These are phyloP conservation scores for Coniella lustricola DNA, from an alignment of 2,329 filamentous ascomycete species.

Conservation along the genomic window DNA sequence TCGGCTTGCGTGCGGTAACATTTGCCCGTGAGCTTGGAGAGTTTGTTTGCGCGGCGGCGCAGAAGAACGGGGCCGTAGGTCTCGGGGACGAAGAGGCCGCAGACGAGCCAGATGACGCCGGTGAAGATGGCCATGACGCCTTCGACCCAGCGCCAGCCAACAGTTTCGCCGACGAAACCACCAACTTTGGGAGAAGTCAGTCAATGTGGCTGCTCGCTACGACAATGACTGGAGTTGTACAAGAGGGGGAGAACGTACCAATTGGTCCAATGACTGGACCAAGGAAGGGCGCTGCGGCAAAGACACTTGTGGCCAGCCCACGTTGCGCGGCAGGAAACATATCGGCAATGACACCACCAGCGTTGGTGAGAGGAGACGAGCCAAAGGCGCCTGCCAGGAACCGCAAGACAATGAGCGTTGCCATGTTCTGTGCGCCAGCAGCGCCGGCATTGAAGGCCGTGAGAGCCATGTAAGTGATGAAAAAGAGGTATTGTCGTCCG, in stretches of 20 bases:
- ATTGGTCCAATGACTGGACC: constrained; percentile 45
- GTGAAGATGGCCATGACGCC: constrained; percentile 56
- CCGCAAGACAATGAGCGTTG: constrained; percentile 57
- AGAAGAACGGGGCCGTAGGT: constrained; percentile 55
- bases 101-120: constrained; percentile 49
- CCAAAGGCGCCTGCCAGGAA: constrained; percentile 61
- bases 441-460: constrained; percentile 55
- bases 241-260: not conserved
- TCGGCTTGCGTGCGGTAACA: constrained; percentile 46
- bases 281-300: constrained; percentile 57
- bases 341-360: constrained; percentile 57
- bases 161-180: constrained; percentile 53
- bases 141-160: constrained; percentile 59
- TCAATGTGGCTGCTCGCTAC: constrained; percentile 25
- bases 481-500: constrained; percentile 53
- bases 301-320: constrained; percentile 52
- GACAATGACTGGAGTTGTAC: not conserved
- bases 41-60: constrained; percentile 40
- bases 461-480: constrained; percentile 49
- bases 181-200: constrained; percentile 29
- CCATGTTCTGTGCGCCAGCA: constrained; percentile 50
- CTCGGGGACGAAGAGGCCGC: constrained; percentile 46
- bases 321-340: constrained; percentile 50
- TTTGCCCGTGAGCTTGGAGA: constrained; percentile 47
- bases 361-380: constrained; percentile 55